Base-by-base conservation (phyloP, 1,139 yeast species). In the Suhomyces bolitotheri region DNA sequence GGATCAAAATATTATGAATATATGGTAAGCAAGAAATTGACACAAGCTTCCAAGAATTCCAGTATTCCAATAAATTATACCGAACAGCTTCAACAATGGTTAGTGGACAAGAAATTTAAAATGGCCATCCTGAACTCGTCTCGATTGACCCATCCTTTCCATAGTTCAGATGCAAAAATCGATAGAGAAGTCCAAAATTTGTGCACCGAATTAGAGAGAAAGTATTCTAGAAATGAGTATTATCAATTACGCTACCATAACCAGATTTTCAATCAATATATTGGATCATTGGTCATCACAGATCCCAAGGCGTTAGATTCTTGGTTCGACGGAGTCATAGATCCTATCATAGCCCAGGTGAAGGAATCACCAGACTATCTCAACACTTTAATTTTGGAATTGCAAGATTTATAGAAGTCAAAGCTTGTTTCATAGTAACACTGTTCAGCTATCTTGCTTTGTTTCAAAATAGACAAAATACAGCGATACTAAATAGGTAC, bases 231-330 rank as follows among this genome's bases (percentile, higher is more conserved):
- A 11, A 56, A 55, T 28, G 43, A 45, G 26, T 53, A 41, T 36
- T 40, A 31, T 29, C 33, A 34, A 11, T 30, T 56, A 19, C 36
- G 51, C 11, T 49, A 45, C 25, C 41, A 46, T 25, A 35, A 43
- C 26, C 54, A 50, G 27, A 30, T 46, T 13, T 58, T 57, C 38
- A 44, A 47, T 30, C 64, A 58, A 37, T 55, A 50, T 30, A 30
- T 57, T 21, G 61, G 60, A 1, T 42, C 50, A 8, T 31, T 56
- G 16, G 41, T 35, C 8, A 33, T 30, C 22, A 31, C 33, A 16
- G 45, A 51, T 25, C 33, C 39, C 4, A 22, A 27, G 1, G 25
- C 27, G 16, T 39, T 47, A 9, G 48, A 47, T 14, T 19, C 22
- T 7, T 57, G 61, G 62, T 40, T 56, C 13, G 29, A 41, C 10